These are phyloP conservation scores for Penicillium olsonii DNA, from an alignment of 2,329 filamentous ascomycete species.

Conservation along the genomic window DNA sequence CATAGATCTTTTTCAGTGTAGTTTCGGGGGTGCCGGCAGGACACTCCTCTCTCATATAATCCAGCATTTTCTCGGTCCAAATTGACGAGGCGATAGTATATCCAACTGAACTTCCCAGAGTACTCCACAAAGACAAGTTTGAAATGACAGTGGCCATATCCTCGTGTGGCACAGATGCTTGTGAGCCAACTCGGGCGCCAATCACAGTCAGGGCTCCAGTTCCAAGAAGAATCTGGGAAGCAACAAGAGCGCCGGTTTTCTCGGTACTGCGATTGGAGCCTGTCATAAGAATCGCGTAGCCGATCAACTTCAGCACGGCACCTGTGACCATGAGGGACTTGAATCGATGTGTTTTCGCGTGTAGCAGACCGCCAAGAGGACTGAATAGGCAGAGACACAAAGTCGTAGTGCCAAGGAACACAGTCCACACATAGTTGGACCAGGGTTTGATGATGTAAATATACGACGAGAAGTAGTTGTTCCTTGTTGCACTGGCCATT, in stretches of 20 bases:
- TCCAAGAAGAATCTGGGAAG: slow-evolving; percentile 42
- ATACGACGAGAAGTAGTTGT: slow-evolving; percentile 25
- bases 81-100: slow-evolving; percentile 42
- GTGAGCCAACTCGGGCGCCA: slow-evolving; percentile 43
- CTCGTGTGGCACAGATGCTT: slow-evolving; percentile 48
- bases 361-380: slow-evolving; percentile 34
- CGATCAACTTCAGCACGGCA: slow-evolving; percentile 37
- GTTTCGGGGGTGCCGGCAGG: not conserved
- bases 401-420: slow-evolving; percentile 44
- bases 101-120: slow-evolving; percentile 42
- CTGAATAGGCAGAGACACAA: slow-evolving; percentile 42
- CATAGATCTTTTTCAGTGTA: slow-evolving; percentile 30
- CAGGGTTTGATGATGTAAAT: slow-evolving; percentile 34
- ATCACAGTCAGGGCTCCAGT: slow-evolving; percentile 43
- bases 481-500: slow-evolving; percentile 22
- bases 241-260: slow-evolving; percentile 37
- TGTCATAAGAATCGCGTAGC: slow-evolving; percentile 39
- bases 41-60: slow-evolving; percentile 1
- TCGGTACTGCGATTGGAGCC: slow-evolving; percentile 33
- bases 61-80: slow-evolving; percentile 31
- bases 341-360: slow-evolving; percentile 44
- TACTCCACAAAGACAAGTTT: slow-evolving; percentile 43
- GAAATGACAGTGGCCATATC: slow-evolving; percentile 45
- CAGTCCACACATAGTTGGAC: slow-evolving; percentile 46
- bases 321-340: slow-evolving; percentile 46